Base-by-base conservation (phyloP, 768 basidiomycete genomes). In the Boletus tylopilopsis region DNA sequence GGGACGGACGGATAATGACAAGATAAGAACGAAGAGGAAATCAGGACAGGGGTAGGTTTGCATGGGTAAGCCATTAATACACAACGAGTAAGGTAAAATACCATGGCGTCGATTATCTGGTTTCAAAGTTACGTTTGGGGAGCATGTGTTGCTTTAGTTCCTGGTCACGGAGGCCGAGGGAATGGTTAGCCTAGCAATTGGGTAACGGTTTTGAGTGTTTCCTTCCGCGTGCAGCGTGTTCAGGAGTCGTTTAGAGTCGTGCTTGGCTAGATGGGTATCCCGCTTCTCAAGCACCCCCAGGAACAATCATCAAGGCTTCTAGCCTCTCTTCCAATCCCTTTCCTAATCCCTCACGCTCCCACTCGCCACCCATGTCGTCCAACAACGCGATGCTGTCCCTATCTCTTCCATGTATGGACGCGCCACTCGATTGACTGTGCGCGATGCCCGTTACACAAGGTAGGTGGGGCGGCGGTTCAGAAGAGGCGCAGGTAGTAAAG, bases 311-410 rank as follows among this genome's bases (percentile, higher is more conserved):
- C 55, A 81, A 61, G 25, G 72, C 75, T 59, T 93, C 91, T 45
- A 94, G 64, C 48, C 91, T 71, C 71, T 93, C 91, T 67, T 89
- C 92, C 42, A 94, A 66, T 0, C 92, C 91, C 51, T 71, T 78
- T 0, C 92, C 91, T 22, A 94, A 64, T 0, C 91, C 91, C 57
- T 90, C 87, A 2, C 90, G 71, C 55, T 90, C 87, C 90, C 90
- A 94, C 68, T 94, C 92, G 0, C 90, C 89, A 9, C 89, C 88
- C 1, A 78, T 69, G 38, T 85, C 85, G 57, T 84, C 84, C 40
- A 81, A 57, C 55, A 82, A 49, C 8, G 68, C 71, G 30, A 75
- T 65, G 19, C 71, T 74, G 50, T 74, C 77, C 21, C 68, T 75
- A 37, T 66, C 68, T 30, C 49, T 60, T n/a, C 58, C 62, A 22